These are phyloP conservation scores for Nitzschia sp. DNA, from an alignment of 108 stramenopile species.

Conservation along the genomic window DNA sequence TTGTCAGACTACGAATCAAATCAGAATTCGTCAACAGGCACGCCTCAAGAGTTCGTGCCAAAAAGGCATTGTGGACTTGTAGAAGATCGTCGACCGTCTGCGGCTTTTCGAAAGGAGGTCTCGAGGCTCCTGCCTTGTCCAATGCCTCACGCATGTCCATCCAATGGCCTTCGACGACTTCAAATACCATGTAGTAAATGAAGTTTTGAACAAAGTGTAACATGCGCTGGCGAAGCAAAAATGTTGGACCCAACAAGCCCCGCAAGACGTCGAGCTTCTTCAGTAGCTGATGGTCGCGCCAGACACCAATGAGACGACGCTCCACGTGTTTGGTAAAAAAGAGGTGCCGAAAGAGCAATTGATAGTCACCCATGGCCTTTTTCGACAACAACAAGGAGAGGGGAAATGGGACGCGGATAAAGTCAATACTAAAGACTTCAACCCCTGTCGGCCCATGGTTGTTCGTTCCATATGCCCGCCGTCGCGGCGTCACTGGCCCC, in stretches of 20 bases:
- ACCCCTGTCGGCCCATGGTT: slow-evolving; percentile 75
- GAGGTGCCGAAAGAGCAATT: slow-evolving; percentile 95
- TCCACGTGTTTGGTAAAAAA: slow-evolving; percentile 98
- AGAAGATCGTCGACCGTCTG: slow-evolving; percentile 91
- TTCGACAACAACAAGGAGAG: slow-evolving; percentile 86
- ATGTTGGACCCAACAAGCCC: slow-evolving; percentile 74
- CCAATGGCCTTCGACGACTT: slow-evolving; percentile 96
- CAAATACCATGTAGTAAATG: slow-evolving; percentile 96
- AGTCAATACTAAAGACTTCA: slow-evolving; percentile 89
- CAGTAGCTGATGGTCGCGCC: slow-evolving; percentile 90
- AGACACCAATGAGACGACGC: slow-evolving; percentile 86
- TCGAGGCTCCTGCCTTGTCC: background rate
- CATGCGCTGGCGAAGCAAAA: slow-evolving; percentile 93
- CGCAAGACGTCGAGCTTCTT: slow-evolving; percentile 84
- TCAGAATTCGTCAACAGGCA: slow-evolving; percentile 90
- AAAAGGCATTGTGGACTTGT: slow-evolving; percentile 83
- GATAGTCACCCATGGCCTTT: slow-evolving; percentile 85
- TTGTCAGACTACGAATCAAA: slow-evolving; percentile 69
- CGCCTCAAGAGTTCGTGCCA: slow-evolving; percentile 83
- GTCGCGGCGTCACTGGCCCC: slow-evolving; percentile 45
- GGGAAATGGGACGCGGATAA: slow-evolving; percentile 86
- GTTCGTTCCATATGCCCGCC: slow-evolving; percentile 33
- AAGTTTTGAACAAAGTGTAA: slow-evolving; percentile 97
- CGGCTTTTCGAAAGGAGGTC: background rate
- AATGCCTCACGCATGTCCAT: slow-evolving; percentile 63